Conservation (phyloP, 345 rosid species). For the Brassica carinata region DNA sequence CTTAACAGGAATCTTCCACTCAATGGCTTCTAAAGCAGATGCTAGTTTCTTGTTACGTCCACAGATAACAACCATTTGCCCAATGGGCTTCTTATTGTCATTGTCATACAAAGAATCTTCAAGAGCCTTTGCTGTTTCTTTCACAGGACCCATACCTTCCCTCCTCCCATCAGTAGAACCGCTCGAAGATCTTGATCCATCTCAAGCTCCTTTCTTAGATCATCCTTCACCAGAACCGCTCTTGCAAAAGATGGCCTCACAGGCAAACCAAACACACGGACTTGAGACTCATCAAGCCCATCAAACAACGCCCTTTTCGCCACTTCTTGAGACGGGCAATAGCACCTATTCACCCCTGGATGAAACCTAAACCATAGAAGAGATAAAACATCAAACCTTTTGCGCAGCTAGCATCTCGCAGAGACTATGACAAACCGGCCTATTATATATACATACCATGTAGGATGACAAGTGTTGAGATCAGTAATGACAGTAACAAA, state of each 20-base stretch:
- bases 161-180: constrained; percentile 97
- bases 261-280: constrained; percentile 81
- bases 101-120: constrained; percentile 63
- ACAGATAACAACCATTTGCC: constrained; percentile 84
- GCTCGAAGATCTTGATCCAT: constrained; percentile 83
- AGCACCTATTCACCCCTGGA: constrained; percentile 86
- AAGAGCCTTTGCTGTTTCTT: constrained; percentile 80
- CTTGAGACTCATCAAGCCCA: constrained; percentile 80
- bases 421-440: not conserved
- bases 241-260: constrained; percentile 91
- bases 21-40: constrained; percentile 58
- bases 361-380: constrained; percentile 71
- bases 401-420: not conserved
- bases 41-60: constrained; percentile 81
- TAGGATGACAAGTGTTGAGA: constrained; percentile 88
- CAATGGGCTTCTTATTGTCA: constrained; percentile 64
- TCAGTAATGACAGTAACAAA: constrained; percentile 94
- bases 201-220: constrained; percentile 73
- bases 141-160: constrained; percentile 99
- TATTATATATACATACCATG: constrained; percentile 53
- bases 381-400: not conserved
- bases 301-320: constrained; percentile 77
- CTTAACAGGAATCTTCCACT: constrained; percentile 91
- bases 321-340: constrained; percentile 90
- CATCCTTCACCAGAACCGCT: constrained; percentile 74